Base-by-base conservation (phyloP, 78 protist genomes). In the Dictyostelium citrinum region DNA sequence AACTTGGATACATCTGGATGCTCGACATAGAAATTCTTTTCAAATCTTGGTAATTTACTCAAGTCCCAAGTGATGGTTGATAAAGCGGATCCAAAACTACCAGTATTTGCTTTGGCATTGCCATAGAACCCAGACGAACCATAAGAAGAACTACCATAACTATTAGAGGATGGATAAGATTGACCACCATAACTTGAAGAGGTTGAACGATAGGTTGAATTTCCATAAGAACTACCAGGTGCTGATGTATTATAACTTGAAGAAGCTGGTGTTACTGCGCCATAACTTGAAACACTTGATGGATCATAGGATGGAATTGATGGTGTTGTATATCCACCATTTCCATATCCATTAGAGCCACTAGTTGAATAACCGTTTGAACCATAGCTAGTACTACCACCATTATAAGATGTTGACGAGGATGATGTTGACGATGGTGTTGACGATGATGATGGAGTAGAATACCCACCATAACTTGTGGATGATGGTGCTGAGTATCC, bases 1-100 rank as follows among this genome's bases (percentile, higher is more conserved):
- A 81, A 80, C 10, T 51, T 20, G 0, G 75, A 9, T 11, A 95
- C 82, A 11, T 84, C 88, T 22, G 45, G 46, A 31, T 49, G 82
- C 31, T 95, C 96, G 2, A 45, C 77, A 79, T 95, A 95, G 74
- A 95, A 95, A 71, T 80, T 95, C 90, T 95, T 95, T 41, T 83
- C 91, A 70, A 92, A 92, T 74, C 80, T 92, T 22, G 91, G 27
- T 8, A 92, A 24, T 35, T n/a, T 20, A 20, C 49, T 33, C 1
- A 72, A 6, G 22, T 83, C 84, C 91, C 91, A 92, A 11, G 37
- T 4, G 24, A 92, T 24, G 0, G 51, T 12, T 2, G 70, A 37
- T 70, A 88, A 74, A 9, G 35, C 81, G 0, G 83, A 41, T 22
- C 93, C 93, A 71, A 88, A 49, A 16, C 9, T 22, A 17, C 24